Percentiles rank a stretch among this genome's conserved stretches.
phyloP scores from a whole-genome alignment of 768 basidiomycete species.

The Pulveroboletus sp. region DNA sequence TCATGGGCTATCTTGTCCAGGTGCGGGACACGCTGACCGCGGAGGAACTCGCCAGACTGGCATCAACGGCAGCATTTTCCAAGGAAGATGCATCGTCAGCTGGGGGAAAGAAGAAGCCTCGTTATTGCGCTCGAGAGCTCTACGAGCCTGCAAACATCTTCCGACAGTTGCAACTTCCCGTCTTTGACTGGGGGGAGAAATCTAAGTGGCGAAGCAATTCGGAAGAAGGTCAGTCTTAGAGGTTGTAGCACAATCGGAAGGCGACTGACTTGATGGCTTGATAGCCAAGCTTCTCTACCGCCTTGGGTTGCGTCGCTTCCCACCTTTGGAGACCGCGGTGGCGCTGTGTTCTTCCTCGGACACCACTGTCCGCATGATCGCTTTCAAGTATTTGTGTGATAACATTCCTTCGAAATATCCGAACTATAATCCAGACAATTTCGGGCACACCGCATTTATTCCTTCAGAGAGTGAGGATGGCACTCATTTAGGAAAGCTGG shows the following conservation, averaged over 20 bases:
- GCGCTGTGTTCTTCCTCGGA: slow-evolving; percentile 61
- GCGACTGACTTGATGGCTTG: slow-evolving; percentile 1
- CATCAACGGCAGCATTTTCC: slow-evolving; percentile 71
- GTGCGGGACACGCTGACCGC: slow-evolving; percentile 60
- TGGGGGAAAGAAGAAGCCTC: slow-evolving; percentile 34
- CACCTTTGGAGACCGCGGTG: slow-evolving; percentile 63
- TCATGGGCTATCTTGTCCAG: slow-evolving; percentile 83
- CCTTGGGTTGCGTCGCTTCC: slow-evolving; percentile 64
- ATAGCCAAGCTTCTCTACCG: slow-evolving; percentile 76
- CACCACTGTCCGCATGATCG: slow-evolving; percentile 45
- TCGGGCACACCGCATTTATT: slow-evolving; percentile 64
- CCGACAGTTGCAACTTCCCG: slow-evolving; percentile 67
- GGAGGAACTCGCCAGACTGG: slow-evolving; percentile 52
- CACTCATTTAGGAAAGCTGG: slow-evolving; percentile 53
- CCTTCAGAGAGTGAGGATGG: slow-evolving; percentile 59
- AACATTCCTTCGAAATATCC: slow-evolving; percentile 59
- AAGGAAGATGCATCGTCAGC: slow-evolving; percentile 39
- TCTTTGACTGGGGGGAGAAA: slow-evolving; percentile 82
- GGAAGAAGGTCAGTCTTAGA: slow-evolving; percentile 66
- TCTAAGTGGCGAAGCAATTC: slow-evolving; percentile 77
- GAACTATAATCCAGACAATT: slow-evolving; percentile 52
- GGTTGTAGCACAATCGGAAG: not conserved
- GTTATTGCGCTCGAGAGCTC: slow-evolving; percentile 66
- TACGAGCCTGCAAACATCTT: slow-evolving; percentile 81
- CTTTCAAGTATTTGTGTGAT: slow-evolving; percentile 80